Percentiles rank a stretch among this genome's conserved stretches.
These are phyloP conservation scores for Fusarium sp. DNA, from an alignment of 2,329 filamentous ascomycete species.

Conservation along the genomic window DNA sequence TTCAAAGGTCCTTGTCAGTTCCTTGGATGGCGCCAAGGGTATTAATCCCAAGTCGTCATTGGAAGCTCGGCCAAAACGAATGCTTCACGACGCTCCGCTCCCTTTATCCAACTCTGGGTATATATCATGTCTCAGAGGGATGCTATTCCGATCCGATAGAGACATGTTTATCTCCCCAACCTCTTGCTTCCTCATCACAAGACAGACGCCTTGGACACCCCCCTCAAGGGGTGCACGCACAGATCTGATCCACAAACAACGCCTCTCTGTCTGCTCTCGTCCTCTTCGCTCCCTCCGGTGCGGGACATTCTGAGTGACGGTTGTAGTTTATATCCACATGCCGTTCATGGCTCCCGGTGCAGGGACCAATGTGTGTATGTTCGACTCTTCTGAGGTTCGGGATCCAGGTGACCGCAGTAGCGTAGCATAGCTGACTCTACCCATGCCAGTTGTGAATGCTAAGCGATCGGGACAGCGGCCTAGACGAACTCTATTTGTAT, in stretches of 20 bases:
- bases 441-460: not conserved
- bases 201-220: not conserved
- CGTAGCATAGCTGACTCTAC: conserved; percentile 1
- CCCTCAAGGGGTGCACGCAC: conserved; percentile 7
- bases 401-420: conserved; percentile 3
- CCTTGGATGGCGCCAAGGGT: conserved; percentile 15
- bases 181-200: not conserved
- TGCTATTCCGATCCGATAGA: conserved; percentile 23
- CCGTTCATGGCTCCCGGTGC: conserved; percentile 26
- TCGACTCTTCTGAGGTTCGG: not conserved
- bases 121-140: conserved; percentile 12
- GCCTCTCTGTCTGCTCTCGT: conserved; percentile 19
- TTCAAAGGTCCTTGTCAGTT: conserved; percentile 12
- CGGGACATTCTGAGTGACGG: conserved; percentile 22
- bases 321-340: conserved; percentile 29
- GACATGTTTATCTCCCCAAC: not conserved
- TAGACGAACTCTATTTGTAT: conserved; percentile 18
- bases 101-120: conserved; percentile 13
- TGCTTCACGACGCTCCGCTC: conserved; percentile 7
- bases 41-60: conserved; percentile 20
- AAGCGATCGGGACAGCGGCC: not conserved
- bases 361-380: conserved; percentile 7
- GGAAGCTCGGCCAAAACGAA: conserved; percentile 3
- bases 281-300: conserved; percentile 22
- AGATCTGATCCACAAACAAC: conserved; percentile 2